A percentile compares a stretch with the other conserved stretches of the same genome.
Conservation (phyloP, 805 yeast genomes). For the Saturnispora kantuleensis region DNA sequence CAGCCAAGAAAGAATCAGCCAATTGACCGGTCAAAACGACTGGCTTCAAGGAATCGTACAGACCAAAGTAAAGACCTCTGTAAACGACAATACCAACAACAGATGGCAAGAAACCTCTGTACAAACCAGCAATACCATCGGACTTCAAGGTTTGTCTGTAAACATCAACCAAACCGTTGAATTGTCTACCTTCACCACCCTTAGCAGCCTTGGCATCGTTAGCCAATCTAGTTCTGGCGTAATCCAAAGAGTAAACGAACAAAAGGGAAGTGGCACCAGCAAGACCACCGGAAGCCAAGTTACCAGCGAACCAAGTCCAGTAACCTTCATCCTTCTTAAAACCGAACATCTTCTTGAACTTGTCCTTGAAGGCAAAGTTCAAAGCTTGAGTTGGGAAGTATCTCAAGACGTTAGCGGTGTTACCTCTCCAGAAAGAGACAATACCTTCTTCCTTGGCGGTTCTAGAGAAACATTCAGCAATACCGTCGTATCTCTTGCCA, state of each 20-base stretch:
- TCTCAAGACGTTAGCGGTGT: conserved; percentile 97
- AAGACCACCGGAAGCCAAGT: conserved; percentile 97
- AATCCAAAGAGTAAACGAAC: conserved; percentile 94
- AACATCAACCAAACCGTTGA: conserved; percentile 94
- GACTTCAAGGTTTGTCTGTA: conserved; percentile 91
- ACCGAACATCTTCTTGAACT: conserved; percentile 91
- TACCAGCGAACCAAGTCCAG: conserved; percentile 94
- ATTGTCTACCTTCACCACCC: conserved; percentile 78
- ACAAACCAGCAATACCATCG: conserved; percentile 96
- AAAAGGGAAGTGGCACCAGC: conserved; percentile 95
- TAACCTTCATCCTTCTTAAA: conserved; percentile 93
- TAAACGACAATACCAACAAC: conserved; percentile 95
- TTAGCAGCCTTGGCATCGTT: conserved; percentile 90
- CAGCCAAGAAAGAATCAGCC: conserved; percentile 90
- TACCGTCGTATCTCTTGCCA: conserved; percentile 79
- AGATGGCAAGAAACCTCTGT: conserved; percentile 99
- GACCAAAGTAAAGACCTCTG: conserved; percentile 99
- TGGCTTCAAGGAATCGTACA: conserved; percentile 94
- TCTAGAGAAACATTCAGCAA: conserved; percentile 86
- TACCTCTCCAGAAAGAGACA: conserved; percentile 96
- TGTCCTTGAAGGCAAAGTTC: conserved; percentile 97
- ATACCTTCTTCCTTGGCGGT: conserved; percentile 92
- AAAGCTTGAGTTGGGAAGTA: conserved; percentile 99
- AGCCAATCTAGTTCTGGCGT: conserved; percentile 98
- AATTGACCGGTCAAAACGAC: conserved; percentile 87